Conservation (phyloP, 257 asterid species). For the Anisodus tanguticus region DNA sequence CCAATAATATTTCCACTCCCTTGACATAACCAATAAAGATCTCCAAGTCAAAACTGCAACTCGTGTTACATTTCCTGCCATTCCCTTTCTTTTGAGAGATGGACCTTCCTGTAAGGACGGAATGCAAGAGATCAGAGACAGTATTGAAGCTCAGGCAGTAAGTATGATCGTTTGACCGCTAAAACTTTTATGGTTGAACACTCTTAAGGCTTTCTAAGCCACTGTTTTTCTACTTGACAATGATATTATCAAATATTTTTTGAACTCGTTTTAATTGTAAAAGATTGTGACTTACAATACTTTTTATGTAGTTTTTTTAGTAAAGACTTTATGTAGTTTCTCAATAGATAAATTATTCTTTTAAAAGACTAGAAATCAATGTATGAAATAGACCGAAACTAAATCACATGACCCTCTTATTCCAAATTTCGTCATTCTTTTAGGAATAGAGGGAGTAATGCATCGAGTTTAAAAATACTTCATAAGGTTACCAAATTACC, state of each 20-base stretch:
- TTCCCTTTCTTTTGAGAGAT: constrained; percentile 84
- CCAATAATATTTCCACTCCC: constrained; percentile 99
- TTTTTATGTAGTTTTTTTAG: background rate
- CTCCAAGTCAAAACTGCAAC: constrained; percentile 93
- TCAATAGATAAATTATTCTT: background rate
- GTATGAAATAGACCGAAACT: background rate
- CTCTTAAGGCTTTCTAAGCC: background rate
- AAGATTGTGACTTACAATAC: background rate
- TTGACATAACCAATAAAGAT: constrained; percentile 93
- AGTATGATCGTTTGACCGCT: background rate
- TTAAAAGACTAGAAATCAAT: background rate
- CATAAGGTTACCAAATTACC: background rate
- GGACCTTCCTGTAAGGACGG: constrained; percentile 76
- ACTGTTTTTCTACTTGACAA: background rate
- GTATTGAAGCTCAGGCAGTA: background rate
- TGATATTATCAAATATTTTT: constrained; percentile 8
- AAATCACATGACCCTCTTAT: background rate
- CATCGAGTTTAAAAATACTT: background rate
- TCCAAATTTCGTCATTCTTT: background rate
- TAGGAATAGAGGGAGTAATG: background rate
- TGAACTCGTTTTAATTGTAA: background rate
- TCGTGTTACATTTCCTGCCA: constrained; percentile 60
- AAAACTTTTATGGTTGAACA: background rate
- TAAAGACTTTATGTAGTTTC: constrained; percentile 17
- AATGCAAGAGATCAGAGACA: constrained; percentile 27